These are phyloP conservation scores for Taphrina pruni DNA, from an alignment of 1,139 yeast genomes.

Conservation along the genomic window DNA sequence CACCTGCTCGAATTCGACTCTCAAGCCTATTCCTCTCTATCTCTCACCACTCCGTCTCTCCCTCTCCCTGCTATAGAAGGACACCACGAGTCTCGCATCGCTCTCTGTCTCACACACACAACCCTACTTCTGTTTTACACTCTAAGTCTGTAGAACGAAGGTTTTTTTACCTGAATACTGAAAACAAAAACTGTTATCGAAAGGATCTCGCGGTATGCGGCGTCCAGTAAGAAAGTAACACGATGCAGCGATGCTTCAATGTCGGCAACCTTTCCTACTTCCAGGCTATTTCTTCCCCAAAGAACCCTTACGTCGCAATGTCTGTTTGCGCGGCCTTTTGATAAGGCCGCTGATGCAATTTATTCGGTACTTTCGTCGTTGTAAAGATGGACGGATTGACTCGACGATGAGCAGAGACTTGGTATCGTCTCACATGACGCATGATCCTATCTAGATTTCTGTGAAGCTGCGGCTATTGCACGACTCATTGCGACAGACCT, in stretches of 20 bases:
- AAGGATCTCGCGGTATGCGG: too few relatives aligned
- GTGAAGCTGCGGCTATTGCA: too few relatives aligned
- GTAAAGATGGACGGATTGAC: background rate
- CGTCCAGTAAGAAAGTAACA: too few relatives aligned
- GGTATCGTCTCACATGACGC: background rate
- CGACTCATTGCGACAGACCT: too few relatives aligned
- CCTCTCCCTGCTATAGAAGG: too few relatives aligned
- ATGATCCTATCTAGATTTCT: too few relatives aligned
- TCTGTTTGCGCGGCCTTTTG: background rate
- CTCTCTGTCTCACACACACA: too few relatives aligned
- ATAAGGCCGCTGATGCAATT: background rate
- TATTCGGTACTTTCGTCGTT: background rate
- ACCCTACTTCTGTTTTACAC: slow-evolving; percentile 31
- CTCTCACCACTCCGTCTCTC: too few relatives aligned
- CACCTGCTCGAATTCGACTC: too few relatives aligned
- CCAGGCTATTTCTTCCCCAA: background rate
- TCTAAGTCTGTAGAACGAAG: slow-evolving; percentile 1
- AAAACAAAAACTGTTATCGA: too few relatives aligned
- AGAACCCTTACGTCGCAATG: background rate
- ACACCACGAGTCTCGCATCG: too few relatives aligned
- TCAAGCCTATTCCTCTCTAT: too few relatives aligned
- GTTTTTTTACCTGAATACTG: background rate
- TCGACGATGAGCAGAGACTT: background rate
- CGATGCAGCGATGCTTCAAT: background rate
- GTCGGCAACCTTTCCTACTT: background rate